Evolutionary conservation across 257 asterid species (phyloP).

Genomic region (Jacaranda mimosifolia): DNA sequence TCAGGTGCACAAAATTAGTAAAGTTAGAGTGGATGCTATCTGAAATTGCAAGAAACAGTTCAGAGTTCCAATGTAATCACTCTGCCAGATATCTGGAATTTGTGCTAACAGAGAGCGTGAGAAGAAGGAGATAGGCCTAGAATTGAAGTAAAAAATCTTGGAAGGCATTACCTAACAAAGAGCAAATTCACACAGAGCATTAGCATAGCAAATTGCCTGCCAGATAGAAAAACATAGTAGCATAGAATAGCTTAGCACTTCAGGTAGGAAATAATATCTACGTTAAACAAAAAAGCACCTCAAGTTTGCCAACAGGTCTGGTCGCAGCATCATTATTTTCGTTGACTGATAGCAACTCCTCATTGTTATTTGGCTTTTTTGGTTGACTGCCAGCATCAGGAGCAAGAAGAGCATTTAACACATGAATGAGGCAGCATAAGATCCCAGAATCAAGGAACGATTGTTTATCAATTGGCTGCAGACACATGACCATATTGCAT

Average conservation of each 20-base stretch:
- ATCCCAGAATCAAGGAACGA: conserved; percentile 98
- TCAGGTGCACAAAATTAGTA: conserved; percentile 16
- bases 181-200: conserved; percentile 21
- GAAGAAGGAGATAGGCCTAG: conserved; percentile 20
- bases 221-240: conserved; percentile 17
- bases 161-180: background rate
- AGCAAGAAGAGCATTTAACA: conserved; percentile 83
- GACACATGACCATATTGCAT: conserved; percentile 39
- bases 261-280: conserved; percentile 18
- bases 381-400: conserved; percentile 63
- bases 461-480: conserved; percentile 95
- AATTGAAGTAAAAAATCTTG: background rate
- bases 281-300: conserved; percentile 61
- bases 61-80: conserved; percentile 22
- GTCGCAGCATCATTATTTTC: conserved; percentile 52
- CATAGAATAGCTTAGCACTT: conserved; percentile 26
- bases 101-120: conserved; percentile 18
- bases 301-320: conserved; percentile 76
- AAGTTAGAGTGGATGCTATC: conserved; percentile 8
- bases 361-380: conserved; percentile 43
- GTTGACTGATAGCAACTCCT: conserved; percentile 40
- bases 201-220: conserved; percentile 13
- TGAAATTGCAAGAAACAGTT: conserved; percentile 14
- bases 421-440: conserved; percentile 89
- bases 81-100: conserved; percentile 10